Percentiles rank a stretch among this genome's conserved stretches.
Evolutionary conservation across 2,329 filamentous ascomycete genomes (phyloP).

Genomic region (Sarocladiaceae sp.): DNA sequence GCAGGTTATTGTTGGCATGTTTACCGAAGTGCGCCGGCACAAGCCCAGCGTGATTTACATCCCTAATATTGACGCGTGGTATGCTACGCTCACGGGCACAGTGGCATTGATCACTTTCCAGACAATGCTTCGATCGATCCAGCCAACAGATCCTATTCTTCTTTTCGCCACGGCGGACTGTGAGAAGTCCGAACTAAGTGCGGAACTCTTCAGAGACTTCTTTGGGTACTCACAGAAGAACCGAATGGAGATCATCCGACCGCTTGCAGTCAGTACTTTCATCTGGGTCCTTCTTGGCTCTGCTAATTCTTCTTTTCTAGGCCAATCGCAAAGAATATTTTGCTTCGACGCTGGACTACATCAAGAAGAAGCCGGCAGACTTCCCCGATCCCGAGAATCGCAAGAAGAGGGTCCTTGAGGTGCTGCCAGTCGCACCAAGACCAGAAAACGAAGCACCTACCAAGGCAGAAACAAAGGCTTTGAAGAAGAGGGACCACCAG

Average conservation of each 20-base stretch:
- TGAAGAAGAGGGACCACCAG: constrained; percentile 79
- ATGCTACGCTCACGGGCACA: constrained; percentile 55
- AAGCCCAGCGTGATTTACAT: constrained; percentile 96
- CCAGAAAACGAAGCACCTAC: constrained; percentile 63
- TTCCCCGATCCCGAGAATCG: constrained; percentile 85
- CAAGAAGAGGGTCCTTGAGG: constrained; percentile 79
- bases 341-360: constrained; percentile 65
- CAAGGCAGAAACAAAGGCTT: constrained; percentile 75
- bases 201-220: constrained; percentile 65
- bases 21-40: constrained; percentile 87
- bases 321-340: constrained; percentile 77
- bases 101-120: constrained; percentile 77
- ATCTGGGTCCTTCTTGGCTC: not conserved
- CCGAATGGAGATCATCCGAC: constrained; percentile 64
- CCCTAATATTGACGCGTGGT: constrained; percentile 87
- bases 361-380: constrained; percentile 74
- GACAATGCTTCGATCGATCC: constrained; percentile 74
- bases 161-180: constrained; percentile 81
- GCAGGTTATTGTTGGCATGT: constrained; percentile 84
- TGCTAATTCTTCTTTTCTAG: not conserved
- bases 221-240: constrained; percentile 86
- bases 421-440: constrained; percentile 69
- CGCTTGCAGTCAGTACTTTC: constrained; percentile 50
- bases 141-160: constrained; percentile 87
- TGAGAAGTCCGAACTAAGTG: constrained; percentile 56